Conservation (phyloP, 257 asterid genomes). For the Solanum habrochaites region DNA sequence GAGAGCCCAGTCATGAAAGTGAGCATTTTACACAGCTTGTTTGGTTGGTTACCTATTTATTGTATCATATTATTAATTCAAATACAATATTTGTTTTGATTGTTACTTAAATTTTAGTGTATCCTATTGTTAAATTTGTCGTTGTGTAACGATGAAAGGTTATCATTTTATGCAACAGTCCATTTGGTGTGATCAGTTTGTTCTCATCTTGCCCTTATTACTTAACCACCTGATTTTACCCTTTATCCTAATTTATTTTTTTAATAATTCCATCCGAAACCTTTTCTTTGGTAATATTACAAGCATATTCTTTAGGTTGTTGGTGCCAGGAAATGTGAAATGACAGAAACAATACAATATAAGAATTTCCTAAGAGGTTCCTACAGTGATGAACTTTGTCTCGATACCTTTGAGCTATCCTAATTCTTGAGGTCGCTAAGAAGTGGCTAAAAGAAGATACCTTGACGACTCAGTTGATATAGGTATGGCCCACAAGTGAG, state of each 20-base stretch:
- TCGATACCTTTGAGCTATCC: neutral
- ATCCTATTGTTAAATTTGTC: neutral
- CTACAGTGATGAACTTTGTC: neutral
- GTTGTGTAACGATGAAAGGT: neutral
- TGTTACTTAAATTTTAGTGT: neutral
- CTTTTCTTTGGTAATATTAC: neutral
- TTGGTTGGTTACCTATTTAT: neutral
- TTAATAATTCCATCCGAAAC: neutral
- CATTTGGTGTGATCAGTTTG: neutral
- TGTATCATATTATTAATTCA: neutral
- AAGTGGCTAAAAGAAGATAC: neutral
- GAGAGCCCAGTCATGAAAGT: neutral
- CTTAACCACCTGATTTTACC: neutral
- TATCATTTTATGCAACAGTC: neutral
- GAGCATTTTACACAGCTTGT: neutral
- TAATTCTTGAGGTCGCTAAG: neutral
- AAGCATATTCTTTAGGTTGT: neutral
- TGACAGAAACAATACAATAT: neutral
- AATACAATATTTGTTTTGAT: neutral
- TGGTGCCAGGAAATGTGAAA: neutral
- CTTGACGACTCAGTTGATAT: neutral
- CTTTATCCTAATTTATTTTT: neutral
- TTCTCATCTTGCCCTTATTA: neutral
- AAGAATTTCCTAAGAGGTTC: neutral
- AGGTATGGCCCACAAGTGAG: neutral